Evolutionary conservation across 345 rosid genomes (phyloP), one percentile per base, ranked within the genome.

Genomic region (Citrus maxima): DNA sequence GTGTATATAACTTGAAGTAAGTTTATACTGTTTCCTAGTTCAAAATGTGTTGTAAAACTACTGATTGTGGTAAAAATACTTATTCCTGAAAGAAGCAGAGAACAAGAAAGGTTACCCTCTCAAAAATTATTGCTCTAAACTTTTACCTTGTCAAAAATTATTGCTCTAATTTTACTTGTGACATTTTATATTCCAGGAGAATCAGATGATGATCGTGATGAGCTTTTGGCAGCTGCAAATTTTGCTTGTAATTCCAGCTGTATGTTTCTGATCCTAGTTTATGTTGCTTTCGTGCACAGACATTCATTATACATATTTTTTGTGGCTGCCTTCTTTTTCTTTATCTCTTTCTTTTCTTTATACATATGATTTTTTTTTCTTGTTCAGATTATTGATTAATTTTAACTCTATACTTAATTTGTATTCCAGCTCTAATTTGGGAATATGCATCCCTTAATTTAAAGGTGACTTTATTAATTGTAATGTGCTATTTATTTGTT

Each of bases 151-250:
- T 54, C 73, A 59, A 59, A 79, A 40, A 32, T 24, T 67, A 40
- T 62, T 68, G 67, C 78, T 78, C 70, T 34, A 28, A 30, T 27
- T 61, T 25, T 71, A 22, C 38, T 65, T 49, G 65, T 51, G 51
- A 40, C 64, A 10, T 56, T 79, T 77, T 55, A 68, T 78, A 60
- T 81, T 58, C 38, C 76, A 88, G 93, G 87, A 42, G 89, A 85
- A 75, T 82, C 85, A 30, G 90, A 86, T 74, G 89, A 87, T 75
- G 90, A 89, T 81, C 87, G 75, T 18, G 90, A 89, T 74, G 93
- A 89, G 54, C 85, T 89, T 51, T 74, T 86, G 56, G 88, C 78
- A 24, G 91, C 91, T 78, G 91, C 88, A 32, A 84, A 81, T 28
- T 88, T 63, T 72, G 88, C 91, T 75, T 69, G 82, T 66, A 83